Percentiles rank a stretch among this genome's conserved stretches.
phyloP scores from a whole-genome alignment of 495 filamentous ascomycete genomes.

The Echria macrotheca region DNA sequence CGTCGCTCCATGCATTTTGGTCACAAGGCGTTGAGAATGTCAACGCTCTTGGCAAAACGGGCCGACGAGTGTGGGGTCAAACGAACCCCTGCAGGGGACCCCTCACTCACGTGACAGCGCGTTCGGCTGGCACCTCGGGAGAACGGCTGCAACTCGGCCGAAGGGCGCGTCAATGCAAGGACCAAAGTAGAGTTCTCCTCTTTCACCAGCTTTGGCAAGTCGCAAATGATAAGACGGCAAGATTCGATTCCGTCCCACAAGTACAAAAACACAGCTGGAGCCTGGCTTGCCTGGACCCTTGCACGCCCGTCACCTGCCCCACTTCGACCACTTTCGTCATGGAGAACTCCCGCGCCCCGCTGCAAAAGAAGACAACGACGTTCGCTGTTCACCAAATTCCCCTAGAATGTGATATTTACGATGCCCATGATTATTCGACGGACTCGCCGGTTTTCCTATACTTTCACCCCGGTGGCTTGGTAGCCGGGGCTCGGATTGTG shows the following conservation, averaged over 20 bases:
- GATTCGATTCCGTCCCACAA: no score
- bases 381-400: conserved; percentile 17
- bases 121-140: no score
- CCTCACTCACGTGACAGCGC: background rate
- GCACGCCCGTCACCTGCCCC: no score
- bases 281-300: no score
- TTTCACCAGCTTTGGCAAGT: no score
- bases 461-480: conserved; percentile 23
- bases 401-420: conserved; percentile 22
- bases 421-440: conserved; percentile 7
- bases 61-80: background rate
- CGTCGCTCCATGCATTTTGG: background rate
- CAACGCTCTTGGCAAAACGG: background rate
- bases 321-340: no score
- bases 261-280: no score
- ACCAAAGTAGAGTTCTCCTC: no score
- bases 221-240: no score
- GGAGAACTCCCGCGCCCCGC: no score
- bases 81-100: background rate
- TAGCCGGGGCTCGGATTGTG: conserved; percentile 11
- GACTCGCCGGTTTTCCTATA: conserved; percentile 17
- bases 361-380: conserved; percentile 7
- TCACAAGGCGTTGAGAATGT: background rate
- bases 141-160: no score
- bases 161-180: no score